A percentile compares a stretch with the other conserved stretches of the same genome.
Evolutionary conservation across 2,329 filamentous ascomycete genomes (phyloP).

Genomic region (Fusarium buharicum): DNA sequence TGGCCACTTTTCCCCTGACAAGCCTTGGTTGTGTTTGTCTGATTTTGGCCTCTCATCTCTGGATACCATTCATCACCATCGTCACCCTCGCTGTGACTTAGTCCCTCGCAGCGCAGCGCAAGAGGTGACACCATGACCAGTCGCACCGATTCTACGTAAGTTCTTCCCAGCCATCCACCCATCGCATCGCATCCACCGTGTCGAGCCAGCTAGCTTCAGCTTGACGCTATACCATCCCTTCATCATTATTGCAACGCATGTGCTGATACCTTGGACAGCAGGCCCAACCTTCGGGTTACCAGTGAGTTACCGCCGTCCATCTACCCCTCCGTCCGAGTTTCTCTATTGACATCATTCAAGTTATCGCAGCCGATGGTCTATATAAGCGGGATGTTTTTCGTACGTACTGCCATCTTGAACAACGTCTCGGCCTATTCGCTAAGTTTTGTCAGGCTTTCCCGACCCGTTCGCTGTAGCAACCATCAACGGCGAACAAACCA

Average conservation of each 20-base stretch:
- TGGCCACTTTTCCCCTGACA: conserved; percentile 27
- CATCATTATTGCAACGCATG: conserved; percentile 6
- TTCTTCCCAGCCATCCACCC: conserved; percentile 23
- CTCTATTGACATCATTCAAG: conserved; percentile 64
- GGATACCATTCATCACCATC: conserved; percentile 24
- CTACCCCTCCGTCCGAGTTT: conserved; percentile 32
- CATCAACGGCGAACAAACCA: conserved; percentile 96
- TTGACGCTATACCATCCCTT: conserved; percentile 2
- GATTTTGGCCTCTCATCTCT: conserved; percentile 22
- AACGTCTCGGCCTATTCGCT: conserved; percentile 36
- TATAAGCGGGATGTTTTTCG: conserved; percentile 99
- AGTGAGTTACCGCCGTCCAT: conserved; percentile 68
- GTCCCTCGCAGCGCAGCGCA: conserved; percentile 44
- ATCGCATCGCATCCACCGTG: conserved; percentile 30
- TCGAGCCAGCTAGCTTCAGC: conserved; percentile 7
- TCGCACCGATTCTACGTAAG: conserved; percentile 54
- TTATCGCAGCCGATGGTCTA: conserved; percentile 97
- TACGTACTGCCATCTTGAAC: conserved; percentile 63
- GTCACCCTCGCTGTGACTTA: conserved; percentile 40
- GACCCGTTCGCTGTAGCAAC: conserved; percentile 98
- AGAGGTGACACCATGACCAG: conserved; percentile 48
- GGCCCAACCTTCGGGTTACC: conserved; percentile 90
- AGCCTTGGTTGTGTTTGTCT: conserved; percentile 33
- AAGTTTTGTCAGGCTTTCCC: conserved; percentile 77
- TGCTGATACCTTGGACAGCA: conserved; percentile 60